Percentiles rank a stretch among this genome's conserved stretches.
Evolutionary conservation across 345 rosid species (phyloP).

Genomic region (Nephelium lappaceum): DNA sequence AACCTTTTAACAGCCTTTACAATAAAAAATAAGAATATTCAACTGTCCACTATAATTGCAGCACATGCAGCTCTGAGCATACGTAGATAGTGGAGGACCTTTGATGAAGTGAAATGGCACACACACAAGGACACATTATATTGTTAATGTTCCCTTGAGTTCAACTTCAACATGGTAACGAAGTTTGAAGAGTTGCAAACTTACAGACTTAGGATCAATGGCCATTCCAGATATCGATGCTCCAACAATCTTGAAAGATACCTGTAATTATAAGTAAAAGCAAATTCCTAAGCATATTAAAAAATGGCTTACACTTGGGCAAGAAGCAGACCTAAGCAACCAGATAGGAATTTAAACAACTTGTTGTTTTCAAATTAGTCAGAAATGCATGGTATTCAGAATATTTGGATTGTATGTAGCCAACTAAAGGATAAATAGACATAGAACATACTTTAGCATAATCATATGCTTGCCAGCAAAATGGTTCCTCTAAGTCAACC

Average conservation of each 20-base stretch:
- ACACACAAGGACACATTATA: background rate
- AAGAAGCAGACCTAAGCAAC: background rate
- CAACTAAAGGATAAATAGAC: conserved; percentile 12
- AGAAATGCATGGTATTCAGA: conserved; percentile 8
- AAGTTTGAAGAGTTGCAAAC: conserved; percentile 23
- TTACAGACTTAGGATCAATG: conserved; percentile 85
- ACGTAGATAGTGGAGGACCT: background rate
- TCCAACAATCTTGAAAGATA: conserved; percentile 80
- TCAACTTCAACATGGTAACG: background rate
- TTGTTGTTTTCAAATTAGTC: background rate
- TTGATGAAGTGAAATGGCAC: background rate
- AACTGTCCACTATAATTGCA: background rate
- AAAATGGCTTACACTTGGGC: background rate
- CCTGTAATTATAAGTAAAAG: conserved; percentile 44
- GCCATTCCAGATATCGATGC: conserved; percentile 82
- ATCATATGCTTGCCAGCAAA: conserved; percentile 92
- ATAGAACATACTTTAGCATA: conserved; percentile 72
- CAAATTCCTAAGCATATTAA: background rate
- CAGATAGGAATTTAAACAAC: background rate
- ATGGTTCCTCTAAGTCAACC: conserved; percentile 90
- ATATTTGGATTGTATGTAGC: conserved; percentile 8
- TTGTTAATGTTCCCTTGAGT: background rate
- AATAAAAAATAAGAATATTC: background rate
- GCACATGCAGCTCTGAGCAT: background rate
- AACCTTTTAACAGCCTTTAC: background rate